Percentiles rank a stretch among this genome's conserved stretches.
Evolutionary conservation across 345 rosid genomes (phyloP).

Genomic region (Salix viminalis): DNA sequence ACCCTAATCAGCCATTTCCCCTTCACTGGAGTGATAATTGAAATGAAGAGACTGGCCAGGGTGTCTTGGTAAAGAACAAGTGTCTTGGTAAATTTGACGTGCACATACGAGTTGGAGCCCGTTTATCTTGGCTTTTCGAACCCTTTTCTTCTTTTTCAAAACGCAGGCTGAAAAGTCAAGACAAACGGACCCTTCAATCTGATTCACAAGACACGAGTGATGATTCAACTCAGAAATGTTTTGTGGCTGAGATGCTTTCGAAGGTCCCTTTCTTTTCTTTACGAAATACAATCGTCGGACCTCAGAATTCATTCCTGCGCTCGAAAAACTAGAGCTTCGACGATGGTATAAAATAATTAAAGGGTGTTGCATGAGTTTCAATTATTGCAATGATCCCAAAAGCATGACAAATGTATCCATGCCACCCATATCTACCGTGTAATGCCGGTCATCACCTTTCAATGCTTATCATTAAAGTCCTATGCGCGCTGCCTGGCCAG

Average conservation of each 20-base stretch:
- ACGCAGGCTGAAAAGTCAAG: no score
- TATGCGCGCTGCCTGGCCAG: background rate
- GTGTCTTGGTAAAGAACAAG: background rate
- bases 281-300: background rate
- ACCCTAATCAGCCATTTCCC: no score
- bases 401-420: slow-evolving; percentile 14
- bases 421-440: background rate
- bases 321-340: background rate
- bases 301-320: background rate
- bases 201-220: no score
- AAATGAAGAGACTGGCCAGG: background rate
- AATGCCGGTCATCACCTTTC: background rate
- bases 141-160: no score
- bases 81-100: no score
- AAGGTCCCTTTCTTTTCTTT: background rate
- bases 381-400: slow-evolving; percentile 16
- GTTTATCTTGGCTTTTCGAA: no score
- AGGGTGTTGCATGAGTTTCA: slow-evolving; percentile 10
- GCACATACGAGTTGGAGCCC: no score
- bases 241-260: background rate
- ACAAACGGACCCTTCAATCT: no score
- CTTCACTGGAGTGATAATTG: no score
- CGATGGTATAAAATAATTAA: background rate
- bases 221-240: no score
- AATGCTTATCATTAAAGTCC: background rate